Base-by-base conservation (phyloP, 2,329 filamentous ascomycete genomes). In the Aspergillus sp. region DNA sequence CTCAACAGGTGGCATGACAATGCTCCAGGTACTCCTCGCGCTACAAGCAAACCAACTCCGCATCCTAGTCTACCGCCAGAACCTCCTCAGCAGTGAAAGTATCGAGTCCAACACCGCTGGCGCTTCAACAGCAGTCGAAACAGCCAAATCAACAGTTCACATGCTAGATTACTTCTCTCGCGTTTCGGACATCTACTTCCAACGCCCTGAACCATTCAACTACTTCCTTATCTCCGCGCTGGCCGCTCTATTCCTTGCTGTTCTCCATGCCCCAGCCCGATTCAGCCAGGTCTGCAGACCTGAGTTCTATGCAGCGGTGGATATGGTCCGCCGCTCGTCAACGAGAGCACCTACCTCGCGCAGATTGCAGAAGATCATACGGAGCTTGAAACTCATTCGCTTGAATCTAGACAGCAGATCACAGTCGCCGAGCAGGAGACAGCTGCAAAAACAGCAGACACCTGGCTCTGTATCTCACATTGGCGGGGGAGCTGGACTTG, bases 301-400 rank as follows among this genome's bases (percentile, higher is more conserved):
- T 0, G 72, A 74, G 47, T 73, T 74, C 47, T 86, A 86, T 70
- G 83, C 83, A 66, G 84, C 84, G 1, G 79, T 87, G 3, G 83
- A 85, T 34, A 79, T 87, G 34, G 81, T 87, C 13, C 79, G 84
- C 15, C 80, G 80, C 12, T 81, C 86, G 37, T 83, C 81, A 30
- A 80, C 80, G 19, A 79, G 81, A 49, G 84, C 81, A 0, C 81
- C 80, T 58, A 81, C 84, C 13, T 82, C 80, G 19, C 80, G 84
- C 57, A 74, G 83, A 4, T 68, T 87, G 3, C 86, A 84, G 79
- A 83, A 81, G 60, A 85, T 83, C 0, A 82, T 86, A 44, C 78
- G 79, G 30, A 79, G 80, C 27, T 75, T 87, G 40, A 86, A 86
- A 61, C 79, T 83, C 51, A 79, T 86, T 24, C 82, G 80, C 0